phyloP scores from a whole-genome alignment of 495 filamentous ascomycete species.

The Hyaloscypha variabilis region DNA sequence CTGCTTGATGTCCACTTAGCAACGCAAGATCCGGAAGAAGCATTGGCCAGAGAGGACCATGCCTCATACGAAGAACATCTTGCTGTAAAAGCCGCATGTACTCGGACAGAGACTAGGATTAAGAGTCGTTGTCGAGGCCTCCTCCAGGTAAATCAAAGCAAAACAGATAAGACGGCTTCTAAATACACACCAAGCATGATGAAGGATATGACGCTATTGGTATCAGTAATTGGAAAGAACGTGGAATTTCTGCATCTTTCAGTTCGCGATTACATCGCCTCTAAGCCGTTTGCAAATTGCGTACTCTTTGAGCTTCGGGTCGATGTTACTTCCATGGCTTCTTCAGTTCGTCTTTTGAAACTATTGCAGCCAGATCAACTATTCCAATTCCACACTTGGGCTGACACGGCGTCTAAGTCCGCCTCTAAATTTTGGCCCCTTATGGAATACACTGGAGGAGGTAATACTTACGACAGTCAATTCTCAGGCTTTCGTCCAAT shows the following conservation, averaged over 20 bases:
- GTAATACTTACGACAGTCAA: background rate
- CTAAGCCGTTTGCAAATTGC: constrained; percentile 1
- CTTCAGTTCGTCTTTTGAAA: constrained; percentile 10
- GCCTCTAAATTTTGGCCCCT: constrained; percentile 3
- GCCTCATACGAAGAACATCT: constrained; percentile 10
- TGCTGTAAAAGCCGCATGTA: constrained; percentile 1
- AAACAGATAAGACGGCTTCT: constrained; percentile 11
- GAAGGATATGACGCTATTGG: constrained; percentile 8
- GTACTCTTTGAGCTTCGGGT: background rate
- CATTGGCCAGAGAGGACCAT: constrained; percentile 10
- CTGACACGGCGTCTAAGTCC: background rate
- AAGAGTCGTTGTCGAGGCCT: constrained; percentile 18
- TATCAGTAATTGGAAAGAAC: constrained; percentile 15
- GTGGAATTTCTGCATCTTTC: constrained; percentile 17
- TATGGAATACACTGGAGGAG: constrained; percentile 6
- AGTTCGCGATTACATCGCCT: constrained; percentile 10
- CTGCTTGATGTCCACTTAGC: constrained; percentile 16
- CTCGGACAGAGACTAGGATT: constrained; percentile 10
- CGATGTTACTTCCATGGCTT: constrained; percentile 7
- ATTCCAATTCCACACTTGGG: constrained; percentile 3
- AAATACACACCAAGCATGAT: constrained; percentile 8
- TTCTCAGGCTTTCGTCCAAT: constrained; percentile 5
- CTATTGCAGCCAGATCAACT: constrained; percentile 16
- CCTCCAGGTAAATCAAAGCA: constrained; percentile 11
- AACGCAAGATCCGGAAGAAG: constrained; percentile 13